Conservation (phyloP, 192 early-diverging fungal species). For the Podila minutissima region DNA sequence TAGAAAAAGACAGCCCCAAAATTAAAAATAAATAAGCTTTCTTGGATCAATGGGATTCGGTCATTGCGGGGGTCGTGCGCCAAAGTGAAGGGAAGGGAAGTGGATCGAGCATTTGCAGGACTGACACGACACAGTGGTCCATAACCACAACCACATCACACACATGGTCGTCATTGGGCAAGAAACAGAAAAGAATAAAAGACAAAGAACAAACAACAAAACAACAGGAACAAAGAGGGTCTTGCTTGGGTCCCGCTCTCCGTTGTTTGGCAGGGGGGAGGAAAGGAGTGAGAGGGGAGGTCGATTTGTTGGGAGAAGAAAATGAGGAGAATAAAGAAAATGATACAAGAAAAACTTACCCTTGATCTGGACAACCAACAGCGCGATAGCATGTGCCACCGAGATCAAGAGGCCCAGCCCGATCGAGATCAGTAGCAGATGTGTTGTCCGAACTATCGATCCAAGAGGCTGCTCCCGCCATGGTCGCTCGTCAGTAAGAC, state of each 20-base stretch:
- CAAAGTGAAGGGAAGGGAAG: background rate
- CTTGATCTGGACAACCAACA: constrained; percentile 21
- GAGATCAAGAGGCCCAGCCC: constrained; percentile 24
- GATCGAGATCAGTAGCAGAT: constrained; percentile 17
- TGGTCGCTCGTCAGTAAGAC: constrained; percentile 12
- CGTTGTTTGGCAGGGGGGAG: too few relatives aligned
- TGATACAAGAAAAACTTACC: constrained; percentile 5
- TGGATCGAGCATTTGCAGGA: background rate
- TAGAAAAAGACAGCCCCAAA: background rate
- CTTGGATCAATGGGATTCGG: background rate
- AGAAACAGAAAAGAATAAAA: too few relatives aligned
- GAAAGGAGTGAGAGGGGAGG: too few relatives aligned
- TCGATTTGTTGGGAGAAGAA: too few relatives aligned
- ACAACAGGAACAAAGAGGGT: too few relatives aligned
- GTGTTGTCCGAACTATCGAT: constrained; percentile 5
- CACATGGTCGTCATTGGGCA: too few relatives aligned
- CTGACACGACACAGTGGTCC: too few relatives aligned
- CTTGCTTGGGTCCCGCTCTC: too few relatives aligned
- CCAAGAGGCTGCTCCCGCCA: constrained; percentile 21
- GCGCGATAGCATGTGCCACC: constrained; percentile 19
- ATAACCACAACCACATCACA: too few relatives aligned
- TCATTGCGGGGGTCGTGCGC: too few relatives aligned
- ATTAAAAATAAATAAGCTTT: constrained; percentile 5
- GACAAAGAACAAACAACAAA: too few relatives aligned
- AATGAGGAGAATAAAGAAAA: too few relatives aligned